Conservation (phyloP, 352 stramenopile genomes). For the Blastocystis sp. region DNA sequence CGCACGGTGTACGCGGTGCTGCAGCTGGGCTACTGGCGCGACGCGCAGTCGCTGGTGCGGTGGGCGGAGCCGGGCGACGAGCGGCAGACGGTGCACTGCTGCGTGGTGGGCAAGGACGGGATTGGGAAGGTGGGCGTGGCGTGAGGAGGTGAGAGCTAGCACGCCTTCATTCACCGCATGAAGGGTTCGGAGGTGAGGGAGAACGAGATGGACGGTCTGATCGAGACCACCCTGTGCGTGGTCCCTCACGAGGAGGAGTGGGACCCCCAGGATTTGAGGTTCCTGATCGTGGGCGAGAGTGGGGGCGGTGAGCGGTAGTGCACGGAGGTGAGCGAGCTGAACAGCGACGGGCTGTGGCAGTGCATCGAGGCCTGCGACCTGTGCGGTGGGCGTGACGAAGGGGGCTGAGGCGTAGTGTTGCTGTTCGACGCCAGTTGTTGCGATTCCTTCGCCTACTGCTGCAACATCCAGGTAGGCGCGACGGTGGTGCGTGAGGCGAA, state of each 20-base stretch:
- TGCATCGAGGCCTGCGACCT: too few relatives aligned
- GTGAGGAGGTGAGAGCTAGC: neutral
- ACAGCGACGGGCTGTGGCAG: too few relatives aligned
- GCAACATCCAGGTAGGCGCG: neutral
- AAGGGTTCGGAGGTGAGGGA: too few relatives aligned
- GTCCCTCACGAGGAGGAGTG: too few relatives aligned
- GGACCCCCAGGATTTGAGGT: too few relatives aligned
- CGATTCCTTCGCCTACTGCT: neutral
- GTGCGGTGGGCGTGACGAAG: neutral
- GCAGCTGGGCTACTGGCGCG: constrained; percentile 2
- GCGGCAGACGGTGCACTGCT: neutral
- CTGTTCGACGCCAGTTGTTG: neutral
- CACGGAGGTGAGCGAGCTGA: too few relatives aligned
- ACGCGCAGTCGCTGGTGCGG: neutral
- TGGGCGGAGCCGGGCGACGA: constrained; percentile 5
- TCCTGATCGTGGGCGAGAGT: too few relatives aligned
- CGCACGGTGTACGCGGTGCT: neutral
- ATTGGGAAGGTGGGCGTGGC: neutral
- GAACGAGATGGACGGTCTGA: too few relatives aligned
- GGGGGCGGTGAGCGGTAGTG: too few relatives aligned
- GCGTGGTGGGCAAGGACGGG: neutral
- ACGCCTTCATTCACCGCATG: too few relatives aligned
- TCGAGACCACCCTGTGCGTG: too few relatives aligned
- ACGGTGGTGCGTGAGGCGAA: neutral
- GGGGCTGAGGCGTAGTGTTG: neutral